These are phyloP conservation scores for Penicillium pulvis DNA, from an alignment of 495 filamentous ascomycete species.

Conservation along the genomic window DNA sequence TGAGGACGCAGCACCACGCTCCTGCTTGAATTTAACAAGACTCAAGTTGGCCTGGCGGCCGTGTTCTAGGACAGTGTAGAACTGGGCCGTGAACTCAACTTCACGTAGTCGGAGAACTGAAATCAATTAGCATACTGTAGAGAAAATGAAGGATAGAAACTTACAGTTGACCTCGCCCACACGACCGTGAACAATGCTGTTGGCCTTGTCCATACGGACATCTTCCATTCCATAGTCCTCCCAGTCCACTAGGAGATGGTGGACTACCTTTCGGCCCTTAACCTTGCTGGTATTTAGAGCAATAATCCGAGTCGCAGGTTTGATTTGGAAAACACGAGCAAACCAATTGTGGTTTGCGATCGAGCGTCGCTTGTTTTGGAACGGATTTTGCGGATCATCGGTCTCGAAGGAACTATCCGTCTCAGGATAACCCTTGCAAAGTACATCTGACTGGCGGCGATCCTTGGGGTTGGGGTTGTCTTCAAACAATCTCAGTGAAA, in stretches of 20 bases:
- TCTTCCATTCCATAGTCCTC: constrained; percentile 74
- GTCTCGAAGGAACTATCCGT: constrained; percentile 23
- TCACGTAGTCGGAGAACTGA: constrained; percentile 75
- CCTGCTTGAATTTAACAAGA: constrained; percentile 83
- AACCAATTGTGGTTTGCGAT: constrained; percentile 70
- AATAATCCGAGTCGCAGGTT: constrained; percentile 71
- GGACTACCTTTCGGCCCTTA: constrained; percentile 73
- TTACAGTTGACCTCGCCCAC: constrained; percentile 78
- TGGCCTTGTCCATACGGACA: constrained; percentile 70
- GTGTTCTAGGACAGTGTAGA: constrained; percentile 83
- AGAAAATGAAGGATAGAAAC: constrained; percentile 30
- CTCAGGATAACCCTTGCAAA: constrained; percentile 22
- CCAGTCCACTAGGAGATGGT: constrained; percentile 75
- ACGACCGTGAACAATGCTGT: constrained; percentile 72
- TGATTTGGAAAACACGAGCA: constrained; percentile 83
- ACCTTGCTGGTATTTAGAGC: constrained; percentile 71
- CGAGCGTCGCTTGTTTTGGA: constrained; percentile 21
- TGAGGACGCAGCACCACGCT: constrained; percentile 80
- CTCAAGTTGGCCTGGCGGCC: constrained; percentile 67
- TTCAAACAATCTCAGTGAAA: constrained; percentile 5
- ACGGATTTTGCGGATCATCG: constrained; percentile 15
- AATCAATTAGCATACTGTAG: constrained; percentile 1
- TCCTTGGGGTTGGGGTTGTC: constrained; percentile 16
- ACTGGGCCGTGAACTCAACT: constrained; percentile 76
- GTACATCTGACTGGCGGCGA: constrained; percentile 4